Conservation (phyloP, 148 eudicot genomes). For the Limonium bicolor region DNA sequence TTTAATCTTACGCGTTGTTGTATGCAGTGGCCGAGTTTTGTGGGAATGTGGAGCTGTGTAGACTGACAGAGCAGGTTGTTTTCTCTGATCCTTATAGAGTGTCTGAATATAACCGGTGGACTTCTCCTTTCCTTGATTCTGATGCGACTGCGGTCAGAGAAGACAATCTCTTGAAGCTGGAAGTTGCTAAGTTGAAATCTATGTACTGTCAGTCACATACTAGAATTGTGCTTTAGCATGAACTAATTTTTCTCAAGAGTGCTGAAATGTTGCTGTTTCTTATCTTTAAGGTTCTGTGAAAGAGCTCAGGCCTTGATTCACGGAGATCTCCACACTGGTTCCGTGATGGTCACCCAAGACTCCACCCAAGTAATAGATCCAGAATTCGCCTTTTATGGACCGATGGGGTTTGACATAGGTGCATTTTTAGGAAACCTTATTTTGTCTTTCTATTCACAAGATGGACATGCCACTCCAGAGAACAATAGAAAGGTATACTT, state of each 20-base stretch:
- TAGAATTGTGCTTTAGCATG: not conserved
- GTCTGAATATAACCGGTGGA: slow-evolving; percentile 65
- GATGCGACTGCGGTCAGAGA: slow-evolving; percentile 84
- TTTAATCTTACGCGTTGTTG: too few relatives aligned
- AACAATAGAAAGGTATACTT: slow-evolving; percentile 70
- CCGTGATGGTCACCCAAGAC: slow-evolving; percentile 73
- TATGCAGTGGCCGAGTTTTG: slow-evolving; percentile 83
- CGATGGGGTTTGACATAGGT: slow-evolving; percentile 95
- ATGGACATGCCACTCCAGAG: slow-evolving; percentile 54
- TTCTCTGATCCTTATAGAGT: slow-evolving; percentile 93
- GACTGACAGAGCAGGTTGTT: slow-evolving; percentile 84
- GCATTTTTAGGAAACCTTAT: slow-evolving; percentile 78
- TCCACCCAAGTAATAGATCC: slow-evolving; percentile 97
- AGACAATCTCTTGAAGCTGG: slow-evolving; percentile 65
- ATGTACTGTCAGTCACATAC: slow-evolving; percentile 21
- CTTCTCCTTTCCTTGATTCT: slow-evolving; percentile 76
- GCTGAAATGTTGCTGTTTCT: not conserved
- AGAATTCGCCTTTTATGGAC: slow-evolving; percentile 75
- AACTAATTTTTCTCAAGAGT: not conserved
- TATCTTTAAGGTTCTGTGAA: slow-evolving; percentile 70
- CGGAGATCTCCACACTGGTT: slow-evolving; percentile 93
- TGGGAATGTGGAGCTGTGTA: slow-evolving; percentile 87
- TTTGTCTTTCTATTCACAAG: slow-evolving; percentile 82
- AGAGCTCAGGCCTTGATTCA: slow-evolving; percentile 87
- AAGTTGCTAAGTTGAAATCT: slow-evolving; percentile 78